Conservation (phyloP, 2,329 filamentous ascomycete species). For the Penicillium oxalicum region DNA sequence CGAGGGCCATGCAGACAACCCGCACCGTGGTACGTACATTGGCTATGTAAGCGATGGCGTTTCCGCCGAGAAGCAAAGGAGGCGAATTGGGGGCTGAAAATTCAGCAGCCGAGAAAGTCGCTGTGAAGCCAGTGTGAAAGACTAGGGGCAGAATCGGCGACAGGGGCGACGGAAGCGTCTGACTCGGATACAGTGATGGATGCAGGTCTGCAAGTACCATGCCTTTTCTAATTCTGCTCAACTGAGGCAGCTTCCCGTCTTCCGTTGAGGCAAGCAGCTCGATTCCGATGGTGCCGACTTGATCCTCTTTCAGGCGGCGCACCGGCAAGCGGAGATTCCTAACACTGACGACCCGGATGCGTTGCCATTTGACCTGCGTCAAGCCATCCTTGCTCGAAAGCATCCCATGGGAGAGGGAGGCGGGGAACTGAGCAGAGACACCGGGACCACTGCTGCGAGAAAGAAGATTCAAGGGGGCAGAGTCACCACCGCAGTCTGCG, state of each 20-base stretch:
- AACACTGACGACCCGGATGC: constrained; percentile 74
- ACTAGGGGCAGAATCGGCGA: constrained; percentile 17
- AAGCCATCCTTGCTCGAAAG: constrained; percentile 42
- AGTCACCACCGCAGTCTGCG: constrained; percentile 46
- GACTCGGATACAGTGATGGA: constrained; percentile 44
- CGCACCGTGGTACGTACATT: constrained; percentile 78
- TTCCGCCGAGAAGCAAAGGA: constrained; percentile 50
- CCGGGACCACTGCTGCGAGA: constrained; percentile 27
- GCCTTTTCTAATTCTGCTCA: constrained; percentile 60
- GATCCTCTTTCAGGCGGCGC: constrained; percentile 65
- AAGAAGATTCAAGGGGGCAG: constrained; percentile 19
- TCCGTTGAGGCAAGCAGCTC: constrained; percentile 34
- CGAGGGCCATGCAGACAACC: constrained; percentile 53
- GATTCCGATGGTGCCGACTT: constrained; percentile 85
- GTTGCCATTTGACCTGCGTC: constrained; percentile 68
- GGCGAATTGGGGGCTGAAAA: constrained; percentile 41
- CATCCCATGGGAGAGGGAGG: constrained; percentile 26
- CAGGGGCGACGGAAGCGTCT: constrained; percentile 1
- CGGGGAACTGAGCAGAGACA: constrained; percentile 29
- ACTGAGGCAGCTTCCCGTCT: constrained; percentile 19
- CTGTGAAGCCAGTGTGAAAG: constrained; percentile 62
- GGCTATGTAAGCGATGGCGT: constrained; percentile 72
- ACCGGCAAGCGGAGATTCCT: constrained; percentile 84
- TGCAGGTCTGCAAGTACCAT: constrained; percentile 70
- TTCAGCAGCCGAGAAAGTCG: constrained; percentile 61